Evolutionary conservation across 805 yeast species (phyloP).

Genomic region (Saturnispora mendoncae): DNA sequence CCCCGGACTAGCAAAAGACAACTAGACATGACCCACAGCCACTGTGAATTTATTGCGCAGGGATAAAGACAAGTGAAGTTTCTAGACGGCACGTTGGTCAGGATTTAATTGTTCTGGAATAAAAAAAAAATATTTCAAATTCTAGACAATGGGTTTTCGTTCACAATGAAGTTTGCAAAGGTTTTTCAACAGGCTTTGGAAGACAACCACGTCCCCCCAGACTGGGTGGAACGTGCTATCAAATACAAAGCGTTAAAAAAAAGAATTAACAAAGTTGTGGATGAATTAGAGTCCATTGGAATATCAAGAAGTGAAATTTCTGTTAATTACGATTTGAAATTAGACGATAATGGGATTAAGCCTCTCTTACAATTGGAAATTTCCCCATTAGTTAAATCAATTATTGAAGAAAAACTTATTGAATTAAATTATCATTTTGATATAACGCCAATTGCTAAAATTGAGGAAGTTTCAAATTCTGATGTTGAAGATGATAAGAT

Average conservation of each 20-base stretch:
- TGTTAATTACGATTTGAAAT: constrained; percentile 19
- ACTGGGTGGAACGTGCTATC: constrained; percentile 61
- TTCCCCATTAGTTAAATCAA: constrained; percentile 15
- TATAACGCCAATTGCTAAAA: constrained; percentile 9
- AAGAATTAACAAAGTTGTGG: constrained; percentile 54
- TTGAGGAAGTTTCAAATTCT: not conserved
- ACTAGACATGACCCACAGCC: too few relatives aligned
- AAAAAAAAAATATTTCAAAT: too few relatives aligned
- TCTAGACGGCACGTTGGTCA: too few relatives aligned
- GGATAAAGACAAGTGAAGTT: too few relatives aligned
- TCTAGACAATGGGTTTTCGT: too few relatives aligned
- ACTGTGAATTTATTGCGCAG: too few relatives aligned
- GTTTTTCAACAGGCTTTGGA: constrained; percentile 53
- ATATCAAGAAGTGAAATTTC: constrained; percentile 36
- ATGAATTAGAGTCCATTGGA: constrained; percentile 53
- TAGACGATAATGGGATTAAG: constrained; percentile 14
- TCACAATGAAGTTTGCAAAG: constrained; percentile 79
- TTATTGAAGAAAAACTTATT: constrained; percentile 17
- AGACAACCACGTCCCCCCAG: constrained; percentile 54
- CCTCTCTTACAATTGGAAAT: constrained; percentile 23
- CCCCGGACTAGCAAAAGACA: too few relatives aligned
- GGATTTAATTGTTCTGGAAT: too few relatives aligned
- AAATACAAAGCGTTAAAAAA: constrained; percentile 67
- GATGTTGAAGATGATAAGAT: not conserved
- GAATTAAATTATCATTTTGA: constrained; percentile 16